Percentiles rank a stretch among this genome's conserved stretches.
These are phyloP conservation scores for Colletotrichum magnum DNA, from an alignment of 2,329 filamentous ascomycete species.

Conservation along the genomic window DNA sequence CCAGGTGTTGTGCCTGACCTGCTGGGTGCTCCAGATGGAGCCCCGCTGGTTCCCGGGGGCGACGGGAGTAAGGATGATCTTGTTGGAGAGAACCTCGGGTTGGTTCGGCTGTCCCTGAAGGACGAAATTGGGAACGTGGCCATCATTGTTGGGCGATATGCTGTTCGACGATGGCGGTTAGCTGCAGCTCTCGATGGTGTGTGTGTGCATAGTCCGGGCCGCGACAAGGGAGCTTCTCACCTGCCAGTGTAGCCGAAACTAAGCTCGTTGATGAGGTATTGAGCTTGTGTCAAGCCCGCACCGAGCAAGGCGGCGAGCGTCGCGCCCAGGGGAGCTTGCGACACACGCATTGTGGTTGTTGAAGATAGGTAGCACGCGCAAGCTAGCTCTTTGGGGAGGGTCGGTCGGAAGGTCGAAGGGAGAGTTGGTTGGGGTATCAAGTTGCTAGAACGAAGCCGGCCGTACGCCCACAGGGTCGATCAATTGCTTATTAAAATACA, in stretches of 20 bases:
- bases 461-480: slow-evolving; percentile 33
- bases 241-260: slow-evolving; percentile 82
- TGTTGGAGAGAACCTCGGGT: slow-evolving; percentile 85
- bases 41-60: slow-evolving; percentile 88
- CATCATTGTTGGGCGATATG: slow-evolving; percentile 39
- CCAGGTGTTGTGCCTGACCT: slow-evolving; percentile 79
- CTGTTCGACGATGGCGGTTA: slow-evolving; percentile 25
- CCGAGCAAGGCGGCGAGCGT: slow-evolving; percentile 59
- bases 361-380: slow-evolving; percentile 14
- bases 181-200: not conserved
- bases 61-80: slow-evolving; percentile 90
- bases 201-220: not conserved
- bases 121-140: slow-evolving; percentile 66
- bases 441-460: slow-evolving; percentile 33
- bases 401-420: not conserved
- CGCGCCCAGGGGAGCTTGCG: slow-evolving; percentile 44
- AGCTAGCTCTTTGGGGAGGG: slow-evolving; percentile 19
- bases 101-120: slow-evolving; percentile 68
- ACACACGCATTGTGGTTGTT: slow-evolving; percentile 59
- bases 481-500: slow-evolving; percentile 38
- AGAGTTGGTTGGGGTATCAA: slow-evolving; percentile 27
- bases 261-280: slow-evolving; percentile 78
- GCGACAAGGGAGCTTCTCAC: slow-evolving; percentile 56
- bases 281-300: slow-evolving; percentile 68
- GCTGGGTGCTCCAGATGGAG: slow-evolving; percentile 81